Base-by-base conservation (phyloP, 2,329 filamentous ascomycete species). In the Pseudovirgaria hyperparasitica region DNA sequence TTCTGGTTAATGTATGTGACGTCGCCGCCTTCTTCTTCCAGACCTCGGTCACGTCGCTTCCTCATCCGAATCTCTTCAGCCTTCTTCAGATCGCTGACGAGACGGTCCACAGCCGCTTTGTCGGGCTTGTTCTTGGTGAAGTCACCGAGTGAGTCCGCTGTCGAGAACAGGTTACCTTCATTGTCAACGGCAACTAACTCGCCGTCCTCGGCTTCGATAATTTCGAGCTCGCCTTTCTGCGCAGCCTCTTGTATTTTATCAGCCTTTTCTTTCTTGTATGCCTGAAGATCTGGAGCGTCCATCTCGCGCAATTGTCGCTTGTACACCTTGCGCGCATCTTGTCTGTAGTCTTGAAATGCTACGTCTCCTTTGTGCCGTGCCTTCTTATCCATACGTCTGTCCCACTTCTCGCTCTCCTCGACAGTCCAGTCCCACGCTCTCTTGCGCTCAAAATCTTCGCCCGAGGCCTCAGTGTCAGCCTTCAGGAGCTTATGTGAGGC, bases 1-100 rank as follows among this genome's bases (percentile, higher is more conserved):
- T 98, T 94, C 60, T 94, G 85, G 60, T 98, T 98, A 70, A 98
- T 98, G 58, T 93, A 96, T 6, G 87, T 96, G 43, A 96, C 81
- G 55, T 98, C 90, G 16, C 74, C 78, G 25, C 86, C 81, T 36
- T 76, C 78, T 21, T 61, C 56, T 50, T 76, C 71, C 9, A 72
- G 71, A 51, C 80, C 74, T 28, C 85, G 69, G 39, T 92, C 82
- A 51, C 72, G 76, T 43, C 85, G 69, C 63, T 92, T 92, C 68
- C 86, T 92, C 46, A 92, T 50, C 27, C 85, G 67, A 27, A 75
- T 69, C 43, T 92, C 85, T 57, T 98, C 90, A 2, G 86, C 84
- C 61, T 87, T 86, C 48, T 75, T 71, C 46, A 96, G 60, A 50
- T 96, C 86, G 10, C 70, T 71, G 3, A 98, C 87, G 31, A 98